These are phyloP conservation scores for Acanthamoeba triangularis DNA, from an alignment of 208 protist genomes.

Conservation along the genomic window DNA sequence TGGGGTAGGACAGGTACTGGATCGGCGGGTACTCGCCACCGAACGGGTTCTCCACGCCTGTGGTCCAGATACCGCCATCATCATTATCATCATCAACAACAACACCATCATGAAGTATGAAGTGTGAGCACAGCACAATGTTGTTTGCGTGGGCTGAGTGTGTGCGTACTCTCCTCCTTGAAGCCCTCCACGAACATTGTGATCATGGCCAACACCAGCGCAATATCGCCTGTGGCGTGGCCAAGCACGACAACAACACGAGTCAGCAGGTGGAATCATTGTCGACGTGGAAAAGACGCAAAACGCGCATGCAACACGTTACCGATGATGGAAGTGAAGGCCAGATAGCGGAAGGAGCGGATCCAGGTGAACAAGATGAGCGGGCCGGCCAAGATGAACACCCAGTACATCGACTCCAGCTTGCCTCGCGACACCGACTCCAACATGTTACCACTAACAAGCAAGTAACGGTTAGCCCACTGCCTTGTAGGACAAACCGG, in stretches of 20 bases:
- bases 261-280: neutral
- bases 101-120: neutral
- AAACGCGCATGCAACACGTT: neutral
- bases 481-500: too few relatives aligned
- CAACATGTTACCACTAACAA: constrained; percentile 12
- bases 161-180: constrained; percentile 15
- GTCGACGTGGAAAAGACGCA: neutral
- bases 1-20: constrained; percentile 44
- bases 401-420: constrained; percentile 51
- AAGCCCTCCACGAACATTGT: constrained; percentile 59
- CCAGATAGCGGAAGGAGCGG: constrained; percentile 71
- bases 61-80: neutral
- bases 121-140: too few relatives aligned
- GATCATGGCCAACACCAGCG: constrained; percentile 43
- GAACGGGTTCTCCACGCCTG: constrained; percentile 27
- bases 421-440: constrained; percentile 27
- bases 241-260: neutral
- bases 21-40: neutral
- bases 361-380: constrained; percentile 55
- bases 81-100: neutral
- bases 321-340: constrained; percentile 80
- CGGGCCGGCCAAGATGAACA: constrained; percentile 40
- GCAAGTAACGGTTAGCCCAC: too few relatives aligned
- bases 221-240: constrained; percentile 3
- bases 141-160: neutral